Evolutionary conservation across 1,139 yeast species (phyloP).

Genomic region (Taphrina betulina): DNA sequence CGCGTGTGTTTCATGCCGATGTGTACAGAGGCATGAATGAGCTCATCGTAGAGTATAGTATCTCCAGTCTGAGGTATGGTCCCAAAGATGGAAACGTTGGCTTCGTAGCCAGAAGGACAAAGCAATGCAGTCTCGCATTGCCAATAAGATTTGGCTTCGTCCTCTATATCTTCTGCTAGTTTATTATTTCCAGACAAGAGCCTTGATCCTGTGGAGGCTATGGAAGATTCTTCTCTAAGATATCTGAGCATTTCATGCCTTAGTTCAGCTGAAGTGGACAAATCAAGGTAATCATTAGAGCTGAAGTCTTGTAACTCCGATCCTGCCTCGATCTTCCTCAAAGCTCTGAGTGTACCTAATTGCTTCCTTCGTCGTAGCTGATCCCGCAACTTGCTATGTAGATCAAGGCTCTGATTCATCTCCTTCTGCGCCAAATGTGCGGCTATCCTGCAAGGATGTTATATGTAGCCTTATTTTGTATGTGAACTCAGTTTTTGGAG

Average conservation of each 20-base stretch:
- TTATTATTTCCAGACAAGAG: constrained; percentile 41
- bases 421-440: no score
- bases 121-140: constrained; percentile 39
- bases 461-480: no score
- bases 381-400: constrained; percentile 1
- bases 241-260: not conserved
- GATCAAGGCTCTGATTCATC: no score
- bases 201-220: constrained; percentile 43
- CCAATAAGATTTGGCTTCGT: constrained; percentile 38
- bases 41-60: constrained; percentile 41
- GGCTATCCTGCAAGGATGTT: no score
- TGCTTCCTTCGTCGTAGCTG: not conserved
- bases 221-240: not conserved
- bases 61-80: constrained; percentile 41
- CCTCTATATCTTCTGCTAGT: constrained; percentile 39
- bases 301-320: constrained; percentile 39
- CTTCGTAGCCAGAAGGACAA: constrained; percentile 42
- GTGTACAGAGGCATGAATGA: constrained; percentile 42
- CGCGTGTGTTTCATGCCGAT: constrained; percentile 42
- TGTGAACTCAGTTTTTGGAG: no score
- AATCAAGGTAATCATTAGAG: constrained; percentile 41
- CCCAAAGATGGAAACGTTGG: constrained; percentile 41
- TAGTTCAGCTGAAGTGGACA: constrained; percentile 26
- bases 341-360: constrained; percentile 1
- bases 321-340: constrained; percentile 1